Evolutionary conservation across 495 filamentous ascomycete species (phyloP), one percentile per base, ranked within the genome.

Genomic region (Podospora pseudoanserina): DNA sequence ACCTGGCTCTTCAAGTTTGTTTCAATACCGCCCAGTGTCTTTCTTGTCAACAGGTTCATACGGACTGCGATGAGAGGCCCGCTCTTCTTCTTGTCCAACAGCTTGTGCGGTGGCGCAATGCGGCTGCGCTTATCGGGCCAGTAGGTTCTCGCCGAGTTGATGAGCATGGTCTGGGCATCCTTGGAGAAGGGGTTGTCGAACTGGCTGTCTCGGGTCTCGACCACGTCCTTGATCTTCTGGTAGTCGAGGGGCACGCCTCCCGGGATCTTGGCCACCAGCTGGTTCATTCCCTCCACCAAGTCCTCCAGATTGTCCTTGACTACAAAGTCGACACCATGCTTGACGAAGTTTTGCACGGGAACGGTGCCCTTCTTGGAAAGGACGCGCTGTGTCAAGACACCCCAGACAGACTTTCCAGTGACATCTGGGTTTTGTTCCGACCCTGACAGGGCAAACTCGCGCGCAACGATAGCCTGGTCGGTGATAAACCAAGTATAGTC

Each of bases 401-500:
- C 75, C 79, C 80, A 82, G 65, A 84, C 69, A 69, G 79, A 83
- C 74, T 86, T 86, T 74, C 56, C 70, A 5, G 82, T 83, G n/a
- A 86, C 57, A 70, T 86, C 83, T 9, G 81, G 80, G 76, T 86
- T 86, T 68, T 86, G 83, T 69, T 86, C 83, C 1, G 83, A 85
- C 9, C 83, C 83, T 0, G 83, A 86, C 16, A 86, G 79, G 49
- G 81, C 82, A 58, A 86, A 85, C 72, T 86, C 83, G 44, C 80
- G 77, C 34, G 81, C 80, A 63, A 85, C 78, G 72, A 86, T 85
- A 70, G 72, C 73, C 64, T 81, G 80, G 74, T 82, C 76, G n/a
- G 82, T 75, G 60, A 86, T 78, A 70, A 86, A 86, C 83, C 83
- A 86, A 13, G 78, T 81, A 75, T 86, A 86, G 72, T 84, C 82